A percentile compares a stretch with the other conserved stretches of the same genome.
These are phyloP conservation scores for Hygrophoropsis aurantiaca DNA, from an alignment of 768 basidiomycete genomes.

Conservation along the genomic window DNA sequence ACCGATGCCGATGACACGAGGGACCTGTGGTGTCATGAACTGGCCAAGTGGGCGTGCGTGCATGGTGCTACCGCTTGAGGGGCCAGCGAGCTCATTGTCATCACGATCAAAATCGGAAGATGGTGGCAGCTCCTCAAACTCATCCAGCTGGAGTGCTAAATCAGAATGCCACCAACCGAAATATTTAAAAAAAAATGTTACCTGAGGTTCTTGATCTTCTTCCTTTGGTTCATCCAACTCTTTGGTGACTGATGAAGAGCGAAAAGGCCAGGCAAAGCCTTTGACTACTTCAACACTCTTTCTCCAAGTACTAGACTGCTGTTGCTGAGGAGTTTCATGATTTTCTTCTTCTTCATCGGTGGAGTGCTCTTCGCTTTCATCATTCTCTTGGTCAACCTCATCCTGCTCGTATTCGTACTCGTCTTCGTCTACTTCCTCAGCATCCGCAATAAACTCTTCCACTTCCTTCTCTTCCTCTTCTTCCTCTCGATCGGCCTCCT, in stretches of 20 bases:
- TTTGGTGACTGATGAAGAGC: conserved; percentile 22
- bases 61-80: conserved; percentile 1
- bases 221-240: conserved; percentile 20
- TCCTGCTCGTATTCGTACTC: conserved; percentile 18
- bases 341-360: conserved; percentile 14
- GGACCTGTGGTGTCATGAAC: conserved; percentile 63
- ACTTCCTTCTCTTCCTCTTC: conserved; percentile 52
- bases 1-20: conserved; percentile 7
- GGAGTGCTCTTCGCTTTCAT: conserved; percentile 6
- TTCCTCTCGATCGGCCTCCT: conserved; percentile 52
- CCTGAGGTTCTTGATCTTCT: conserved; percentile 21
- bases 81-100: conserved; percentile 2
- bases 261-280: conserved; percentile 29
- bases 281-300: conserved; percentile 34
- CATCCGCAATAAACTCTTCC: conserved; percentile 41
- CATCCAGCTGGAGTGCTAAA: background rate
- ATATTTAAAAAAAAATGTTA: background rate
- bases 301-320: conserved; percentile 24
- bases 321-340: conserved; percentile 7
- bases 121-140: conserved; percentile 2
- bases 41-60: conserved; percentile 21
- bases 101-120: conserved; percentile 1
- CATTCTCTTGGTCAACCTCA: conserved; percentile 9
- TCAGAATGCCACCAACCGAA: background rate
- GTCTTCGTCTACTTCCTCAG: conserved; percentile 32